Evolutionary conservation across 176 grass and related monocot species (phyloP).

Genomic region (Saccharum spontaneum): DNA sequence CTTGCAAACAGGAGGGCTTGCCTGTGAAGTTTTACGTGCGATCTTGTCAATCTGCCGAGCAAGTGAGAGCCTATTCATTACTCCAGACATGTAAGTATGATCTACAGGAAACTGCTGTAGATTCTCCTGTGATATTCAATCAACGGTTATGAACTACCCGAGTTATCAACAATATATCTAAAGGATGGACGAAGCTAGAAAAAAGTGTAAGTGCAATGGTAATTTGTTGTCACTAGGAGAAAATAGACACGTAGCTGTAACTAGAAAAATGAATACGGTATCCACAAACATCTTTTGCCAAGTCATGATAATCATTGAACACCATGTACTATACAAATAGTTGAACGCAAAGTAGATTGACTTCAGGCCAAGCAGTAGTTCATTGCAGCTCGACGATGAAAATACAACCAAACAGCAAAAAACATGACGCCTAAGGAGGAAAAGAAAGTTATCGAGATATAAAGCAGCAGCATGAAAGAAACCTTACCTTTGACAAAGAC

Average conservation of each 20-base stretch:
- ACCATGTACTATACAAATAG: background rate
- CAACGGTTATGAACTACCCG: constrained; percentile 21
- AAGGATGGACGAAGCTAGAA: background rate
- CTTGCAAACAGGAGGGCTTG: constrained; percentile 18
- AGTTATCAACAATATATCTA: constrained; percentile 5
- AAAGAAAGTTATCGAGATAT: background rate
- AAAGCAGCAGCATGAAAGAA: constrained; percentile 8
- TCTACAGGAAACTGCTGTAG: constrained; percentile 86
- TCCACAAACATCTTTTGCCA: background rate
- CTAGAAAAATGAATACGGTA: background rate
- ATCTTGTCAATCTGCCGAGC: constrained; percentile 88
- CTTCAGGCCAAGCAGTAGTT: background rate
- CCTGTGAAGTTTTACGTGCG: constrained; percentile 67
- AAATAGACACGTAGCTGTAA: background rate
- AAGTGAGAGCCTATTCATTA: constrained; percentile 70
- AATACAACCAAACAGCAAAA: background rate
- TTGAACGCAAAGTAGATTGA: background rate
- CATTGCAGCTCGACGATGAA: background rate
- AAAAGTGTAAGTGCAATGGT: background rate
- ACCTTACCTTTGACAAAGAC: constrained; percentile 78
- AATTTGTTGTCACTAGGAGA: background rate
- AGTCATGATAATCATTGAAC: background rate
- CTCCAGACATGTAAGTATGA: constrained; percentile 72
- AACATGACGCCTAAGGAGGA: background rate
- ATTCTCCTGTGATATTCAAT: constrained; percentile 68